Conservation (phyloP, 805 yeast species). For the Ogataea corticis region DNA sequence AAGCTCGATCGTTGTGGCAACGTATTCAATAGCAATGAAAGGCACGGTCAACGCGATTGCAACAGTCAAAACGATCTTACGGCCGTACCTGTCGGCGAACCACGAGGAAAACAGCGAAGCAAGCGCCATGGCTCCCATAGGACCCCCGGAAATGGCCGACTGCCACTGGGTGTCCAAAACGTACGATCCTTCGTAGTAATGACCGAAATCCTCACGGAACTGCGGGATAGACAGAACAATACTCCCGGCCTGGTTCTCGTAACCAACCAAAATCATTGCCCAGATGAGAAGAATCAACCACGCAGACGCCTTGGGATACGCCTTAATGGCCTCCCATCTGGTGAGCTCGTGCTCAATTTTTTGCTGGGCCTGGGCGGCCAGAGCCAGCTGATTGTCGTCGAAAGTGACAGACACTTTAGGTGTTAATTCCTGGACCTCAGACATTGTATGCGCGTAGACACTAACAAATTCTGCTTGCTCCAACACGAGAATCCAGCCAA, state of each 20-base stretch:
- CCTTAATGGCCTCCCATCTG: constrained; percentile 35
- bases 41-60: constrained; percentile 33
- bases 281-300: constrained; percentile 41
- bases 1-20: constrained; percentile 37
- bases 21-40: constrained; percentile 42
- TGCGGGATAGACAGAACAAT: constrained; percentile 39
- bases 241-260: constrained; percentile 42
- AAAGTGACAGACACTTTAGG: background rate
- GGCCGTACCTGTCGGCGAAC: constrained; percentile 38
- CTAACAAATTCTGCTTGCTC: background rate
- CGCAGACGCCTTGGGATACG: constrained; percentile 38
- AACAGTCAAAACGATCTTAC: constrained; percentile 35
- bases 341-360: constrained; percentile 11
- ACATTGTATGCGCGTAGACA: background rate
- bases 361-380: constrained; percentile 8
- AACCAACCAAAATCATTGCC: constrained; percentile 26
- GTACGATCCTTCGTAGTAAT: constrained; percentile 28
- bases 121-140: constrained; percentile 32
- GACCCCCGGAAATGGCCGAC: constrained; percentile 39
- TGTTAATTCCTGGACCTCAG: background rate
- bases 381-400: background rate
- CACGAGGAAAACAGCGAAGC: constrained; percentile 39
- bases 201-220: constrained; percentile 38
- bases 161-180: constrained; percentile 45
- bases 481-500: background rate